Evolutionary conservation across 192 early-diverging fungal genomes (phyloP), one percentile per base, ranked within the genome.

Genomic region (Geranomyces michiganensis): DNA sequence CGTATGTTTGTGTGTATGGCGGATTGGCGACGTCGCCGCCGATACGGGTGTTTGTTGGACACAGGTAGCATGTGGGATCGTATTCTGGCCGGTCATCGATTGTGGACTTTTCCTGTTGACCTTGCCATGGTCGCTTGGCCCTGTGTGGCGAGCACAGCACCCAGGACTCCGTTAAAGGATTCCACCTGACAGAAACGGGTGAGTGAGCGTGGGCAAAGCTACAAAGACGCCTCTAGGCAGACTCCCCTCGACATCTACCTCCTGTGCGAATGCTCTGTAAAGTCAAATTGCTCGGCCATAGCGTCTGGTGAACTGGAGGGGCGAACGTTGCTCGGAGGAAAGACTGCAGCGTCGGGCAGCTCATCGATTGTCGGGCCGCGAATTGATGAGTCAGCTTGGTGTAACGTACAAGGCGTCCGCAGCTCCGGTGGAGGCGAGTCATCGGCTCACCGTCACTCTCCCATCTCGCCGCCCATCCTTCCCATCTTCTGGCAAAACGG

Each of bases 101-200:
- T 9, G 75, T 59, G 1, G 78, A 41, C 5, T 79, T 73, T 71
- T 94, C 94, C 24, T 80, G 77, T 69, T 85, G 80, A 21, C 81
- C 83, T 79, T 91, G 88, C 96, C 96, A 99, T 1, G 96, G 96
- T 44, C 96, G 84, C 69, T 93, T 90, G 29, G 94, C 92, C 15
- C 96, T 90, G 75, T 99, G 96, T 7, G 96, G 96, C 21, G 94
- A 96, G 78, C 94, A 96, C n/a, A 99, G 84, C 46, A 97, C 94
- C 96, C 96, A 99, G 0, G 90, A 85, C 67, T 90, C 83, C 2
- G 91, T 92, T 68, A 99, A 80, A 30, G 96, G 96, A 68, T 99
- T 99, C 83, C 85, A 93, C 22, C 96, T 90, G 14, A 41, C 36
- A 41, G 36, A 41, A 41, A 10, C 36, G 36, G 36, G 10, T 10